These are phyloP conservation scores for Nicotiana sylvestris DNA, from an alignment of 257 asterid genomes.

Conservation along the genomic window DNA sequence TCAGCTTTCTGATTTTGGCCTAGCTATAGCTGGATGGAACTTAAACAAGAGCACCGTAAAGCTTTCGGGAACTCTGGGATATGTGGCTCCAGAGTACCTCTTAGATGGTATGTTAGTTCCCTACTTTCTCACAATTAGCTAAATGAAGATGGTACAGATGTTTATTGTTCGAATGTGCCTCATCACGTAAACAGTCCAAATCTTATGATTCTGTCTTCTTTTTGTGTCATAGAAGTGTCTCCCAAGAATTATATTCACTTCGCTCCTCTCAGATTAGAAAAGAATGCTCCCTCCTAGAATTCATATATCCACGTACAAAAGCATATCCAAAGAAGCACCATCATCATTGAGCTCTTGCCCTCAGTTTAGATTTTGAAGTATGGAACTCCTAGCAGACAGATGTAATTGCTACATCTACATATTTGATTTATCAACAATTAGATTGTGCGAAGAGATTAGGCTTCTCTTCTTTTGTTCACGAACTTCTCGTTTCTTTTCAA, in stretches of 20 bases:
- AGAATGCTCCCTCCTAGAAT: background rate
- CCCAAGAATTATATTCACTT: background rate
- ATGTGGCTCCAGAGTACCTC: slow-evolving; percentile 85
- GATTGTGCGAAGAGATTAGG: background rate
- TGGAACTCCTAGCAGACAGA: background rate
- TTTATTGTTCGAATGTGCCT: background rate
- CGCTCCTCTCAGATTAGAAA: background rate
- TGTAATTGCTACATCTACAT: background rate
- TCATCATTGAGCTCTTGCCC: background rate
- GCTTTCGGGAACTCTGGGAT: slow-evolving; percentile 92
- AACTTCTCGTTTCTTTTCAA: background rate
- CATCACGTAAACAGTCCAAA: background rate
- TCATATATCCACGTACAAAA: background rate
- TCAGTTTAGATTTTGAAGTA: background rate
- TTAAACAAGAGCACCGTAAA: slow-evolving; percentile 48
- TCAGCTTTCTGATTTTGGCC: slow-evolving; percentile 91
- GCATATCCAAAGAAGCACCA: background rate
- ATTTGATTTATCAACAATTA: background rate
- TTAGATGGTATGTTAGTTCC: slow-evolving; percentile 53
- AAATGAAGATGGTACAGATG: background rate
- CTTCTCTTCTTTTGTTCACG: background rate
- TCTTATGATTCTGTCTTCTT: background rate
- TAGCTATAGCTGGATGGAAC: slow-evolving; percentile 64
- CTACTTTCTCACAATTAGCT: background rate
- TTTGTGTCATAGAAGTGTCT: background rate